These are phyloP conservation scores for Erigeron canadensis DNA, from an alignment of 129 eudicot genomes.

Conservation along the genomic window DNA sequence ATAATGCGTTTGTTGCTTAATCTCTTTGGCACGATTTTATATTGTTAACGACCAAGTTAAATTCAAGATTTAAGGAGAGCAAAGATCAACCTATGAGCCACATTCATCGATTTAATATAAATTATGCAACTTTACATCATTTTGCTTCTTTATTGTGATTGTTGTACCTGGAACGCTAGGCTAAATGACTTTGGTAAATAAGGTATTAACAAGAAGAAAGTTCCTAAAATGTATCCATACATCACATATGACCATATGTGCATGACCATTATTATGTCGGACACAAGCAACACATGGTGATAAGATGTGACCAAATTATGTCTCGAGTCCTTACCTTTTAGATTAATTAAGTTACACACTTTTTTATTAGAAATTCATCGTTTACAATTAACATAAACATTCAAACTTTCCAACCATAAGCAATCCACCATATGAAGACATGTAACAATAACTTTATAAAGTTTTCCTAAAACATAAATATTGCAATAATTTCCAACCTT, in stretches of 20 bases:
- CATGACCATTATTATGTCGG: background rate
- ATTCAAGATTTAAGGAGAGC: background rate
- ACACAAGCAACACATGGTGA: background rate
- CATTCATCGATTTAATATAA: background rate
- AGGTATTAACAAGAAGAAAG: background rate
- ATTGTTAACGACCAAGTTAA: background rate
- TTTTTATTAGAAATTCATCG: background rate
- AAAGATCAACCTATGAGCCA: background rate
- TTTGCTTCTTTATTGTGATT: constrained; percentile 6
- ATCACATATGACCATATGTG: background rate
- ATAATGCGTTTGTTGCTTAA: background rate
- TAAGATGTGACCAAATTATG: background rate
- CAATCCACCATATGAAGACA: constrained; percentile 16
- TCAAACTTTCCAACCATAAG: background rate
- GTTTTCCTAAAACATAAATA: background rate
- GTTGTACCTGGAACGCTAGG: background rate
- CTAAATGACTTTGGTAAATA: background rate
- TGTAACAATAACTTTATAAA: background rate
- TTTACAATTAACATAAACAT: constrained; percentile 16
- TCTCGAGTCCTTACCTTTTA: background rate
- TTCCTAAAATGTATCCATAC: background rate
- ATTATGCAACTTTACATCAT: background rate
- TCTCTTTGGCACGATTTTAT: background rate
- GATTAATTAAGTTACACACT: background rate
- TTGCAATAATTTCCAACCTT: background rate